Evolutionary conservation across 768 basidiomycete species (phyloP).

Genomic region (Kwoniella pini): DNA sequence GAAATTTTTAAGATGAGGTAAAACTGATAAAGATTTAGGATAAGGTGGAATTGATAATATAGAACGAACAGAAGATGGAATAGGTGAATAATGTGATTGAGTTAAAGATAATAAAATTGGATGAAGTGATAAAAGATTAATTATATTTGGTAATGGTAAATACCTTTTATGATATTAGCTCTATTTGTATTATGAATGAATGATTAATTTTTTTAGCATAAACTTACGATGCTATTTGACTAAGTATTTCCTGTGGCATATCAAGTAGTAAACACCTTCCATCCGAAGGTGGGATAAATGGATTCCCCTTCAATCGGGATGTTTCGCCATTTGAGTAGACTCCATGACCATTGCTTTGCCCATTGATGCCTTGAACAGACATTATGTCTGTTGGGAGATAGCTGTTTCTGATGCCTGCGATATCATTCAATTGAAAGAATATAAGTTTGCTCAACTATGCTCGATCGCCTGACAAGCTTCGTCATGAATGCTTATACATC

Average conservation of each 20-base stretch:
- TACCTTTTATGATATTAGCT: conserved; percentile 22
- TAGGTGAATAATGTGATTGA: conserved; percentile 38
- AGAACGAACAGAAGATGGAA: conserved; percentile 29
- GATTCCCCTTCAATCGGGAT: conserved; percentile 3
- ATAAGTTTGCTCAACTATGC: neutral
- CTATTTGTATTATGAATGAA: too few relatives aligned
- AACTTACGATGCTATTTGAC: conserved; percentile 48
- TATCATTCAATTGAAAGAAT: too few relatives aligned
- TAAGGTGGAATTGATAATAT: conserved; percentile 37
- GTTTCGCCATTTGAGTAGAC: too few relatives aligned
- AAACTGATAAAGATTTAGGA: conserved; percentile 28
- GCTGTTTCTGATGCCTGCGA: too few relatives aligned
- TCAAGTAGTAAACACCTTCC: conserved; percentile 26
- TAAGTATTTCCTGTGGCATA: conserved; percentile 45
- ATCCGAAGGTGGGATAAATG: conserved; percentile 7
- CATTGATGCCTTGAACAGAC: too few relatives aligned
- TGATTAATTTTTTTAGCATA: too few relatives aligned
- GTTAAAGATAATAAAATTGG: conserved; percentile 33
- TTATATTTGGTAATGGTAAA: conserved; percentile 32
- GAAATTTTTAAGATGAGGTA: conserved; percentile 35
- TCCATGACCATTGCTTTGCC: too few relatives aligned
- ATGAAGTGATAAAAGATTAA: conserved; percentile 42
- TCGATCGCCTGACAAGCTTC: neutral
- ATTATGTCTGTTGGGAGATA: too few relatives aligned
- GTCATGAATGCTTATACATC: neutral